Evolutionary conservation across 768 basidiomycete species (phyloP), one percentile per base, ranked within the genome.

Genomic region (Daedalea quercina): DNA sequence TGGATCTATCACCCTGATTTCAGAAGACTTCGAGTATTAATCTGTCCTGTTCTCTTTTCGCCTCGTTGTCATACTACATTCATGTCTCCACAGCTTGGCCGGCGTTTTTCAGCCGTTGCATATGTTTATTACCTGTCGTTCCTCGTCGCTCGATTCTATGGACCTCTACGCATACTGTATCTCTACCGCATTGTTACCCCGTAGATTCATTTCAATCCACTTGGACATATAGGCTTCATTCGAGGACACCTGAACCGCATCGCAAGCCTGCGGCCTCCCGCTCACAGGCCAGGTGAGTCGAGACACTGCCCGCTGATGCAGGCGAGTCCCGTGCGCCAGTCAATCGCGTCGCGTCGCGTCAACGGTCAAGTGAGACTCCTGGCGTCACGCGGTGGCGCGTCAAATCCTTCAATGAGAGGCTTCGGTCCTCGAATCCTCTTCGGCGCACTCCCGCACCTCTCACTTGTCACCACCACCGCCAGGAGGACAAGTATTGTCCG

Each of bases 11-110:
- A 67, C 76, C 25, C 74, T 87, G 49, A 73, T 85, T 26, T 80
- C 81, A 1, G 86, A 88, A 61, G 83, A 88, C 56, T 86, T 84
- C 60, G 78, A 79, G 52, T 80, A 77, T 58, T 87, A 65, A 76
- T 25, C 11, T 11, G 11, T n/a, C n/a, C 28, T 31, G 28, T 15
- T 40, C 37, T 15, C 7, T 40, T 17, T 35, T 35, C 34, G 37
- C 37, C 28, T 40, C 13, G 13, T 15, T 15, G 8, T 40, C 19
- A 15, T 15, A 15, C 37, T 15, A 15, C 3, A 6, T 19, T 40
- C 17, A 31, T 40, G 8, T 19, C 15, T 40, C 37, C 37, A 15
- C 15, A 3, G 15, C 7, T 40, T 15, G 19, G 7, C 37, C 7
- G 15, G 37, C 15, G 6, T 15, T 6, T 8, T 40, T 15, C 37